A percentile compares a stretch with the other conserved stretches of the same genome.
Evolutionary conservation across 192 early-diverging fungal species (phyloP).

Genomic region (Nowakowskiella sp.): DNA sequence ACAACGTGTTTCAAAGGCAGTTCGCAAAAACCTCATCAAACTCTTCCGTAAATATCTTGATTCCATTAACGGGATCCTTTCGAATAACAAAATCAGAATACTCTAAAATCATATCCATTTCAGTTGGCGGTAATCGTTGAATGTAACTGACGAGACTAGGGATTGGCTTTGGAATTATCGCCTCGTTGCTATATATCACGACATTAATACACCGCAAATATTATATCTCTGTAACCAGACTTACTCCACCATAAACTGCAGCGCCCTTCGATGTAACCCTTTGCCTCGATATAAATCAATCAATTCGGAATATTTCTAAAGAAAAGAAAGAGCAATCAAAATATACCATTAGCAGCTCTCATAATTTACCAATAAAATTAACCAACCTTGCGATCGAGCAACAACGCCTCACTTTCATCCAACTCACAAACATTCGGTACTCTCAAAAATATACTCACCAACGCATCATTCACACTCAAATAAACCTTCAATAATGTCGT

Average conservation of each 20-base stretch:
- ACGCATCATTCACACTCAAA: constrained; percentile 70
- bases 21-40: constrained; percentile 32
- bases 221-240: too few relatives aligned
- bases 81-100: constrained; percentile 75
- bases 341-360: neutral
- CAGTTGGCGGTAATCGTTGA: too few relatives aligned
- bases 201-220: too few relatives aligned
- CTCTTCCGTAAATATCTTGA: constrained; percentile 59
- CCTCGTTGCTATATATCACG: too few relatives aligned
- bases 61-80: constrained; percentile 50
- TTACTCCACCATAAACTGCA: constrained; percentile 68
- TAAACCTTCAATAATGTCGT: constrained; percentile 88
- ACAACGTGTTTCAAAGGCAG: neutral
- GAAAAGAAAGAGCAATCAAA: neutral
- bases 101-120: constrained; percentile 77
- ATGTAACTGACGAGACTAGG: too few relatives aligned
- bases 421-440: constrained; percentile 85
- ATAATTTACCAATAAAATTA: neutral
- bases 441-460: constrained; percentile 86
- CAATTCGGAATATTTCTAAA: constrained; percentile 71
- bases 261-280: constrained; percentile 78
- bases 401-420: constrained; percentile 67
- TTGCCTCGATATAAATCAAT: constrained; percentile 93
- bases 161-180: too few relatives aligned
- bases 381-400: constrained; percentile 63